Evolutionary conservation across 2,329 filamentous ascomycete genomes (phyloP).

Genomic region (Microcera coccophila): DNA sequence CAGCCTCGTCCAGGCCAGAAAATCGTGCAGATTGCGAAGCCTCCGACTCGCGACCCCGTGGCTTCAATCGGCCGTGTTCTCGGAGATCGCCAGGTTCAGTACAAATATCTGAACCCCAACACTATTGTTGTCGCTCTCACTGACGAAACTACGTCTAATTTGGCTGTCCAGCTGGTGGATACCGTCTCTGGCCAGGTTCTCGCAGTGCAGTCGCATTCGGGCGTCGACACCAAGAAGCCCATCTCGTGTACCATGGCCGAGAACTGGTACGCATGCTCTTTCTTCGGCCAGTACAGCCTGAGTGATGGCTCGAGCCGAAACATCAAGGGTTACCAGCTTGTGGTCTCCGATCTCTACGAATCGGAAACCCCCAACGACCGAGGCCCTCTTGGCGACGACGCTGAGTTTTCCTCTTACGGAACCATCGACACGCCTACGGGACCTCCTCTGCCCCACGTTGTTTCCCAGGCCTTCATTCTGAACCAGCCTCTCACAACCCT

Average conservation of each 20-base stretch:
- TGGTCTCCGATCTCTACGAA: constrained; percentile 87
- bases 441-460: constrained; percentile 64
- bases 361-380: constrained; percentile 79
- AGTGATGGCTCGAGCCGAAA: constrained; percentile 50
- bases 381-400: constrained; percentile 65
- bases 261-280: constrained; percentile 92
- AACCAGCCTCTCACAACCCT: constrained; percentile 74
- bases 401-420: constrained; percentile 74
- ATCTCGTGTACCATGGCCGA: constrained; percentile 79
- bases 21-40: constrained; percentile 64
- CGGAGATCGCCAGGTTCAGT: constrained; percentile 85
- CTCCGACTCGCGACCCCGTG: constrained; percentile 75
- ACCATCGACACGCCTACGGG: constrained; percentile 56
- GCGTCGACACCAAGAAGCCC: constrained; percentile 69
- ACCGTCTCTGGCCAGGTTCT: constrained; percentile 80
- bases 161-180: constrained; percentile 78
- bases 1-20: constrained; percentile 60
- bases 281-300: constrained; percentile 60
- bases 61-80: constrained; percentile 94
- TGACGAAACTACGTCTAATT: constrained; percentile 53
- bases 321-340: constrained; percentile 80
- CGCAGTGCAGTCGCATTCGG: constrained; percentile 64
- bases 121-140: constrained; percentile 70
- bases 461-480: constrained; percentile 78
- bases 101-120: constrained; percentile 95